Evolutionary conservation across 2,329 filamentous ascomycete species (phyloP).

Genomic region (Stagonosporopsis vannaccii): DNA sequence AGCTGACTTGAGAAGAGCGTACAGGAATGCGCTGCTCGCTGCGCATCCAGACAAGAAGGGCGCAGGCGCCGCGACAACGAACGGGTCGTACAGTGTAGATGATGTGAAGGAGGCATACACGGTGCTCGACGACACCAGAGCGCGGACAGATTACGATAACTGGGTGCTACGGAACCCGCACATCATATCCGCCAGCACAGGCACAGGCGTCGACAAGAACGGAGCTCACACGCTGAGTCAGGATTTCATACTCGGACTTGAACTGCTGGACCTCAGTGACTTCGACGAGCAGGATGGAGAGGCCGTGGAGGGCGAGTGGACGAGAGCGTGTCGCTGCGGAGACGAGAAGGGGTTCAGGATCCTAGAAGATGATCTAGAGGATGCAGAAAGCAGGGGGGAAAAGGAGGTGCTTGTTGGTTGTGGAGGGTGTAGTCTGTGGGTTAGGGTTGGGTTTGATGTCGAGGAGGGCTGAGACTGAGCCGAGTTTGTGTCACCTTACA

Average conservation of each 20-base stretch:
- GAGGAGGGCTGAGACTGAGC: constrained; percentile 45
- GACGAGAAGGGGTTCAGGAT: constrained; percentile 63
- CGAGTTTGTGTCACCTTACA: neutral
- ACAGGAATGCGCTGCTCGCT: constrained; percentile 63
- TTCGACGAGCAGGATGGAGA: constrained; percentile 25
- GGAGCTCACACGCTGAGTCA: constrained; percentile 9
- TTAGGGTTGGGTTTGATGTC: constrained; percentile 66
- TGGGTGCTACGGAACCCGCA: constrained; percentile 25
- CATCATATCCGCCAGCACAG: neutral
- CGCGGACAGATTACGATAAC: constrained; percentile 54
- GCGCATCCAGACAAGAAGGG: constrained; percentile 66
- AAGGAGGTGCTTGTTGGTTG: constrained; percentile 68
- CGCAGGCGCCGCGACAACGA: neutral
- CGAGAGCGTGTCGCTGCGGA: constrained; percentile 65
- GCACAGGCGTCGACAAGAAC: neutral
- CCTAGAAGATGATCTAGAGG: constrained; percentile 61
- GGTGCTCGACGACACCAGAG: constrained; percentile 55
- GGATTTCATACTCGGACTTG: constrained; percentile 58
- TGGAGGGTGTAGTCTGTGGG: constrained; percentile 69
- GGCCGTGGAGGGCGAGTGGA: constrained; percentile 53
- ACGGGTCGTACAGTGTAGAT: constrained; percentile 58
- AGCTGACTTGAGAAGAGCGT: constrained; percentile 51
- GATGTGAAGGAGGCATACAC: constrained; percentile 66
- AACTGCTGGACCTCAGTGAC: constrained; percentile 66
- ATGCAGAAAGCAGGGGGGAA: constrained; percentile 59